Base-by-base conservation (phyloP, 768 basidiomycete species). In the Boletellus emodensis region DNA sequence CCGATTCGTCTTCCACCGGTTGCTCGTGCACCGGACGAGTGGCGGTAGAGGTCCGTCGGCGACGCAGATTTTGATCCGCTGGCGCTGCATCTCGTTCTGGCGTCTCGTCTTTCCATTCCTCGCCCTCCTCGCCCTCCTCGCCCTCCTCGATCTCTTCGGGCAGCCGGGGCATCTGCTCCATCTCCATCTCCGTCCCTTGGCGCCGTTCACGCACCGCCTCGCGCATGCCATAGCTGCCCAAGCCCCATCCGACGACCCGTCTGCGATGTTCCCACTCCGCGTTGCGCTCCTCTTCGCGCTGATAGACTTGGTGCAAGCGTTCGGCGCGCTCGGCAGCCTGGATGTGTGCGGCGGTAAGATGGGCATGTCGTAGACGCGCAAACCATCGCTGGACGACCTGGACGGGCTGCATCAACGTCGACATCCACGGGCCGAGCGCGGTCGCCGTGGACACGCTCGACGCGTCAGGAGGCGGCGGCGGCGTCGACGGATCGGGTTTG, bases 301-400 rank as follows among this genome's bases (percentile, higher is more conserved):
- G 71, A 46, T 80, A 83, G 38, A 84, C 74, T 58, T 80, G 79
- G n/a, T 83, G 74, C 14, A 88, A 77, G 28, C 85, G 74, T 61
- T 85, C 79, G 2, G 77, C 79, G 5, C 81, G 78, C 63, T 90
- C 87, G 7, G 75, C 75, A 3, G 86, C 86, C 57, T 89, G 87
- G 38, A 75, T 71, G n/a, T 81, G 78, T 4, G 84, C 83, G 0
- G 91, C 89, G 2, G 75, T 72, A 30, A 82, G 70, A 64, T 92
- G 88, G 20, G 81, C 89, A n/a, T 77, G 79, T 2, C 86, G 79
- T 13, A 92, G 66, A 2, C 75, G 75, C 4, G 75, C 72, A 58
- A 78, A 87, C 75, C 82, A 83, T 14, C 70, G 72, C 52, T 76
- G 77, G 10, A 83, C 49, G 32, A 77, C 60, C 3, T 59, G 60